Base-by-base conservation (phyloP, 257 asterid species). In the Ballota nigra region DNA sequence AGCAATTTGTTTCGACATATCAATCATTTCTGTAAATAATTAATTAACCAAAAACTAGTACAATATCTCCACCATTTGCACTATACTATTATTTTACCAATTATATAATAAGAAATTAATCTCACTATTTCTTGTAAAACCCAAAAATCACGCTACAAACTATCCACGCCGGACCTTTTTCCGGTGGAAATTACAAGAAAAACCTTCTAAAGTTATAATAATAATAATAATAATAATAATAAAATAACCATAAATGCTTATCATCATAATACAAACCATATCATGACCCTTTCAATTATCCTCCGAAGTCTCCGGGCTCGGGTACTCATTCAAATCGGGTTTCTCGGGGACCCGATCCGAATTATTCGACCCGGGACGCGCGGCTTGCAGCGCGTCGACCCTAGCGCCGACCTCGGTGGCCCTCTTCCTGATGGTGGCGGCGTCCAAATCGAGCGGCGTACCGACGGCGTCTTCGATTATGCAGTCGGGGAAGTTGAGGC, bases 371-470 rank as follows among this genome's bases (percentile, higher is more conserved):
- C 8, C 68, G 75, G 26, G 71, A 0, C 51, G 28, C 0, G 86
- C 77, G 19, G 47, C 69, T 24, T 84, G 91, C 31, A 83, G 81
- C 26, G 98, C 98, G 75, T 92, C 98, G 22, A 92, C 98, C 66
- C 96, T 80, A 4, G 98, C 93, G 7, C 97, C 97, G 6, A 92
- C 96, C 75, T 92, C 97, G 26, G 90, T 82, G 57, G 97, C 97
- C 59, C 74, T 87, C 79, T 89, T 92, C 1, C 97, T 47, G 24
- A 92, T 92, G 55, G 88, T 83, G 70, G 92, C 93, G 45, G 97
- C 89, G 7, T 96, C 86, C 47, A 89, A 66, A 19, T 89, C 94
- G 8, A 53, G 86, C 7, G 76, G 49, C 68, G 60, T 75, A 8
- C 60, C 76, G 22, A 69, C 86, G 69, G 43, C 83, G 53, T 57